Base-by-base conservation (phyloP, 2,329 filamentous ascomycete species). In the Cylindrodendrum hubeiense region DNA sequence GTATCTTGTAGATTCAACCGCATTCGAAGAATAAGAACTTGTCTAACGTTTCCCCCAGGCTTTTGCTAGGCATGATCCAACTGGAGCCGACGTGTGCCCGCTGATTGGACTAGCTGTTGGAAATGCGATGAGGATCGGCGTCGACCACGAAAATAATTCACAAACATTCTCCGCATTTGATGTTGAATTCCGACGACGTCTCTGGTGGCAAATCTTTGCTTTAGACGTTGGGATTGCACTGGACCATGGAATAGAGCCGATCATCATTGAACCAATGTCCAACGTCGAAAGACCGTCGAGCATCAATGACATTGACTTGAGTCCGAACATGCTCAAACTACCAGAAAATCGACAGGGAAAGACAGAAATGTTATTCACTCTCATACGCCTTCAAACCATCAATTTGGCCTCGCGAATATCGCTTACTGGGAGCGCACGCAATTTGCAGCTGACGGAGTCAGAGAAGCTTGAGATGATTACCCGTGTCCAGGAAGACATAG, bases 201-300 rank as follows among this genome's bases (percentile, higher is more conserved):
- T 87, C 7, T 87, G 85, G 85, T 87, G 85, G 84, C 82, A 85
- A 58, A 79, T 87, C 5, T 84, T 80, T 67, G 79, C 82, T 12
- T 76, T 85, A 3, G 84, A 87, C 68, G 79, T 81, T 13, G 77
- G 85, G 47, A 80, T 84, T 5, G 83, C 84, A 7, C 85, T 89
- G 70, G 86, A 88, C 63, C 84, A 87, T 68, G 86, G 86, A 2
- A 50, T 69, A 39, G 60, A 67, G 15, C 67, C 67, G 30, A 51
- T 17, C 7, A 59, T 71, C 37, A 12, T 65, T 17, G 58, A 61
- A 19, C 24, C 28, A 21, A 53, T n/a, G 5, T 41, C 37, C 9
- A 24, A 52, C 8, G 49, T 46, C 3, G 30, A 57, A 30, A 34
- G 53, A n/a, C 60, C 53, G 1, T 19, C 34, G 13, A 63, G 58